Evolutionary conservation across 495 filamentous ascomycete genomes (phyloP), one percentile per base, ranked within the genome.

Genomic region (Penicillium taxi): DNA sequence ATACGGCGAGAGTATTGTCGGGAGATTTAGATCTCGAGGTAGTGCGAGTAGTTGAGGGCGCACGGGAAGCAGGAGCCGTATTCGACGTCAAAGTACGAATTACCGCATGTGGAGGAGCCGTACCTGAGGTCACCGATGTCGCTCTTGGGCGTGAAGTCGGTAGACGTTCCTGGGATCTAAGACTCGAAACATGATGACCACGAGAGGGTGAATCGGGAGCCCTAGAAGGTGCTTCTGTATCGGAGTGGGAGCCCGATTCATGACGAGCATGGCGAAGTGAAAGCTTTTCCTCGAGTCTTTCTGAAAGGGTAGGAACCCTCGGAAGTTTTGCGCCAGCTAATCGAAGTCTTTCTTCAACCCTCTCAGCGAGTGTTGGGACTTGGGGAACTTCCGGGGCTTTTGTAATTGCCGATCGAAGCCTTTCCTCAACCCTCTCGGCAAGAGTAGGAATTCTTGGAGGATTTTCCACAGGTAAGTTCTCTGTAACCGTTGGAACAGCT

Each of bases 261-360:
- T 52, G 54, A 19, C 36, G 47, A 24, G 56, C 52, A 16, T 55
- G 52, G 35, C 54, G 54, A 16, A 44, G 42, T 20, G 48, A 45
- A 8, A 64, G 44, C 32, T 64, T 64, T 35, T 67, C 61, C 23
- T 66, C 63, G 6, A 66, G 31, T 22, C 57, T 47, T 21, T 61
- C 54, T 4, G 61, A 58, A 17, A 64, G 41, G 5, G 54, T 62
- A 9, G 44, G 47, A 12, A 26, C 41, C 32, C 17, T 48, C 1
- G 26, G 25, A 18, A 13, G 13, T 20, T 37, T 33, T n/a, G n/a
- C n/a, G n/a, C n/a, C n/a, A n/a, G n/a, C n/a, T n/a, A n/a, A n/a
- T n/a, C n/a, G n/a, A n/a, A n/a, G n/a, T n/a, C n/a, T n/a, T n/a
- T n/a, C n/a, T n/a, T n/a, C n/a, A n/a, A n/a, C n/a, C n/a, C n/a